A percentile compares a stretch with the other conserved stretches of the same genome.
These are phyloP conservation scores for Russula virescens DNA, from an alignment of 768 basidiomycete genomes.

Conservation along the genomic window DNA sequence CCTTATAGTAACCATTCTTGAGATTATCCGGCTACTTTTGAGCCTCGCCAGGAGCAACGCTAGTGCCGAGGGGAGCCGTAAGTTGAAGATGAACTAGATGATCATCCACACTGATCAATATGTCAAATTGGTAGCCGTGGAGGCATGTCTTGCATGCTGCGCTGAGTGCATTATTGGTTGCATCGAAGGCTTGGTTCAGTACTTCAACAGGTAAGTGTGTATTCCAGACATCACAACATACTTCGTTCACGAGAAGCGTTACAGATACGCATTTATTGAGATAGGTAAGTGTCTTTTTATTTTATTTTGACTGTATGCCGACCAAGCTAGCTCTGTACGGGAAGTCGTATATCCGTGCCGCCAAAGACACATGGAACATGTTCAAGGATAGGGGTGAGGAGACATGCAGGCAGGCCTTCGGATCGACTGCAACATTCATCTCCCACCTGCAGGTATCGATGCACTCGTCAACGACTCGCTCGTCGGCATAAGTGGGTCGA, in stretches of 20 bases:
- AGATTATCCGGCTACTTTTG: slow-evolving; percentile 58
- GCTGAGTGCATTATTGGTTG: slow-evolving; percentile 73
- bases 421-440: slow-evolving; percentile 12
- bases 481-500: slow-evolving; percentile 62
- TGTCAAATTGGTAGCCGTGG: slow-evolving; percentile 45
- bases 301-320: not conserved
- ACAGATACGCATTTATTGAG: slow-evolving; percentile 75
- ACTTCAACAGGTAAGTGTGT: slow-evolving; percentile 61
- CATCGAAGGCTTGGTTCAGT: slow-evolving; percentile 63
- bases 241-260: slow-evolving; percentile 5
- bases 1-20: slow-evolving; percentile 75
- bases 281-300: slow-evolving; percentile 47
- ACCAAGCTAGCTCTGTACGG: slow-evolving; percentile 62
- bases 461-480: slow-evolving; percentile 80
- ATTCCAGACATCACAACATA: not conserved
- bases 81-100: slow-evolving; percentile 27
- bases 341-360: slow-evolving; percentile 73
- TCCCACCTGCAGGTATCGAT: slow-evolving; percentile 44
- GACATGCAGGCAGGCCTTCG: slow-evolving; percentile 4
- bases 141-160: slow-evolving; percentile 69
- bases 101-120: not conserved
- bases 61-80: slow-evolving; percentile 58
- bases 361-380: slow-evolving; percentile 78
- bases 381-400: slow-evolving; percentile 59
- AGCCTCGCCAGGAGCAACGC: slow-evolving; percentile 54